Evolutionary conservation across 2,329 filamentous ascomycete species (phyloP).

Genomic region (Mariannaea sp.): DNA sequence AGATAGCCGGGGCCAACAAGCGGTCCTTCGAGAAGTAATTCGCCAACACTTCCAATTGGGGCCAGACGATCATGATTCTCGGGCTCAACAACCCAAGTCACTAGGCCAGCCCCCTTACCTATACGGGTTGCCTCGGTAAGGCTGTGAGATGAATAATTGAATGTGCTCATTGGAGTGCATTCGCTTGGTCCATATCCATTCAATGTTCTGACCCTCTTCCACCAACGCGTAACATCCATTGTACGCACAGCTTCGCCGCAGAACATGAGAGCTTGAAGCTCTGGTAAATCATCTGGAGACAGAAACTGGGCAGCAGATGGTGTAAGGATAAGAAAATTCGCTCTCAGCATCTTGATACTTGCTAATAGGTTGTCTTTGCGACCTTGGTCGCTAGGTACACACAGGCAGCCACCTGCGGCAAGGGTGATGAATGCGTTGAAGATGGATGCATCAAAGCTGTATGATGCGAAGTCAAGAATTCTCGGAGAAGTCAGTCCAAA

Average conservation of each 20-base stretch:
- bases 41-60: constrained; percentile 39
- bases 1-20: constrained; percentile 55
- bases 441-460: constrained; percentile 8
- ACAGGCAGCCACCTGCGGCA: constrained; percentile 42
- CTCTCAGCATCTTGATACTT: constrained; percentile 3
- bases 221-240: constrained; percentile 9
- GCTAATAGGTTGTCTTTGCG: constrained; percentile 5
- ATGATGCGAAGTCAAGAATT: constrained; percentile 21
- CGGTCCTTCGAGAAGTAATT: constrained; percentile 46
- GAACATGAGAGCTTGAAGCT: constrained; percentile 16
- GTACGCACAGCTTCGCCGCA: constrained; percentile 11
- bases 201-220: not conserved
- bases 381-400: constrained; percentile 17
- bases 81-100: constrained; percentile 39
- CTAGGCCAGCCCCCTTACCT: constrained; percentile 7
- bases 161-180: constrained; percentile 5
- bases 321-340: constrained; percentile 7
- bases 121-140: not conserved
- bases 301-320: constrained; percentile 15
- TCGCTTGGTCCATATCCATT: constrained; percentile 20
- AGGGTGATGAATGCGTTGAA: constrained; percentile 42
- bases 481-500: constrained; percentile 6
- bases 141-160: not conserved
- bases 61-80: constrained; percentile 32
- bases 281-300: constrained; percentile 1